Conservation (phyloP, 805 yeast species). For the Ogataea minuta region DNA sequence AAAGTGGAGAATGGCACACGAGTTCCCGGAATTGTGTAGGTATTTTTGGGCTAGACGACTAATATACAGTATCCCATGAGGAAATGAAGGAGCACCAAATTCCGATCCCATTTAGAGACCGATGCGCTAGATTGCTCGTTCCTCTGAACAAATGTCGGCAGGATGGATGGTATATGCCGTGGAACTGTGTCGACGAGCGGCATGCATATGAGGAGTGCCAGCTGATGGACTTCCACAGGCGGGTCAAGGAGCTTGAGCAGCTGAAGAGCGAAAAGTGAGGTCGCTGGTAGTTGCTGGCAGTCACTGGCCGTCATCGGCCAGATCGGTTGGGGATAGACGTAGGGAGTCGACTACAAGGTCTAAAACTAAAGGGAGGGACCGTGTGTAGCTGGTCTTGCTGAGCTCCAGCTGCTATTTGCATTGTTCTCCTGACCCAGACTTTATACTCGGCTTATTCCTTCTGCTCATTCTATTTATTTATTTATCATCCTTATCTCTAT, state of each 20-base stretch:
- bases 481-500: neutral
- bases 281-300: too few species aligned
- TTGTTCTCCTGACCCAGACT: too few species aligned
- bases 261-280: constrained; percentile 40
- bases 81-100: constrained; percentile 78
- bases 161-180: constrained; percentile 57
- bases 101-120: constrained; percentile 77
- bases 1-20: constrained; percentile 10
- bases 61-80: constrained; percentile 64
- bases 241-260: constrained; percentile 68
- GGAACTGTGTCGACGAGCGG: constrained; percentile 75
- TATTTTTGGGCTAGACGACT: constrained; percentile 9
- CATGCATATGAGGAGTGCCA: constrained; percentile 85
- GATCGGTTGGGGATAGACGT: too few species aligned
- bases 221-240: constrained; percentile 74
- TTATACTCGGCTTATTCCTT: neutral
- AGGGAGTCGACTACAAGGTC: too few species aligned
- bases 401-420: too few species aligned
- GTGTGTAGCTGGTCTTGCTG: too few species aligned
- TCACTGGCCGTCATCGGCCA: too few species aligned
- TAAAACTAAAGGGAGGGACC: too few species aligned
- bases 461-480: constrained; percentile 2
- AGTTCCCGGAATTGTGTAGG: constrained; percentile 44
- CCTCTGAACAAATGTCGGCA: constrained; percentile 62
- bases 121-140: constrained; percentile 68